These are phyloP conservation scores for Leishmania guyanensis DNA, from an alignment of 208 protist species.

Conservation along the genomic window DNA sequence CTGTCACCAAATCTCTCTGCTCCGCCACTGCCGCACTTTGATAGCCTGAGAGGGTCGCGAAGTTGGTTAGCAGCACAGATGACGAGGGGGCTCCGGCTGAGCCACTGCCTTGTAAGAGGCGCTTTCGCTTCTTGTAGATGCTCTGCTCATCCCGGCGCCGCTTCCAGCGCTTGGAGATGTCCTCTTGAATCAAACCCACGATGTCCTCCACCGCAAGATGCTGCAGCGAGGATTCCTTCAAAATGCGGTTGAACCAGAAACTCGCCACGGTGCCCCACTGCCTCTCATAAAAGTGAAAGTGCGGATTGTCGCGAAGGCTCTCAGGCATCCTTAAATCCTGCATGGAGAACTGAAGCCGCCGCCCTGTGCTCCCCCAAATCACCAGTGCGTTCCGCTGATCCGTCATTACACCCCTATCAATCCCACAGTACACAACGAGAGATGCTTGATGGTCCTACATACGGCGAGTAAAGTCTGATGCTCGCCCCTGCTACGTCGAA, in stretches of 20 bases:
- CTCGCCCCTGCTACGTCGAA: neutral
- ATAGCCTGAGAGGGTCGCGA: constrained; percentile 39
- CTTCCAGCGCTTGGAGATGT: constrained; percentile 73
- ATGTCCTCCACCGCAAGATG: constrained; percentile 57
- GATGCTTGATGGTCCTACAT: neutral
- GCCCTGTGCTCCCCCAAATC: constrained; percentile 78
- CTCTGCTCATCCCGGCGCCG: constrained; percentile 47
- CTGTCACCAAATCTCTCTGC: constrained; percentile 30
- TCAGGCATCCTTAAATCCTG: constrained; percentile 78
- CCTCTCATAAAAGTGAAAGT: constrained; percentile 76
- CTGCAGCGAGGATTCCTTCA: constrained; percentile 72
- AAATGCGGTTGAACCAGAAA: constrained; percentile 81
- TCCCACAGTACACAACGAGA: neutral
- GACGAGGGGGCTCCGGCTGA: constrained; percentile 54
- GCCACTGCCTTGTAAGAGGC: constrained; percentile 38
- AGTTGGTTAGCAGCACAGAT: constrained; percentile 69
- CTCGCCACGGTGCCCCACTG: constrained; percentile 74
- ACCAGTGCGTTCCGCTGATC: constrained; percentile 49
- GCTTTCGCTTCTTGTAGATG: constrained; percentile 70
- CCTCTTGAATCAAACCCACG: constrained; percentile 52
- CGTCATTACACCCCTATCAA: constrained; percentile 5
- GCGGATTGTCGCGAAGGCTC: constrained; percentile 38
- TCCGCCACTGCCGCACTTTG: constrained; percentile 11
- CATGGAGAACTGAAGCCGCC: constrained; percentile 65
- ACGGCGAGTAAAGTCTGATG: neutral